Evolutionary conservation across 768 basidiomycete genomes (phyloP).

Genomic region (Pisolithus tinctorius): DNA sequence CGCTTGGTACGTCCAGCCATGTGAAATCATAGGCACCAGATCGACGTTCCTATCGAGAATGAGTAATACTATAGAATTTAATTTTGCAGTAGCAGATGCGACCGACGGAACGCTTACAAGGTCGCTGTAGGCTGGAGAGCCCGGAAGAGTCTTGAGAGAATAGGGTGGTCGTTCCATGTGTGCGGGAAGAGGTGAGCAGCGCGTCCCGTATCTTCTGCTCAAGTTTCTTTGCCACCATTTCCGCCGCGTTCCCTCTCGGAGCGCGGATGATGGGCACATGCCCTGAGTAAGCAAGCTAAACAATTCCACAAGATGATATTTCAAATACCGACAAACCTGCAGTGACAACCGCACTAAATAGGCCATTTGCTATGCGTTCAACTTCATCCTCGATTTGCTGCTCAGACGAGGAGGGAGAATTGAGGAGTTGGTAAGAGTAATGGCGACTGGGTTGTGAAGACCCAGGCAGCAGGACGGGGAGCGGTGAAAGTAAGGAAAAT

Average conservation of each 20-base stretch:
- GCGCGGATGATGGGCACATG: slow-evolving; percentile 93
- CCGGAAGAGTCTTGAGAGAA: slow-evolving; percentile 80
- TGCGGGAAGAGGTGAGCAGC: slow-evolving; percentile 61
- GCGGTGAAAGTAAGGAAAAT: slow-evolving; percentile 79
- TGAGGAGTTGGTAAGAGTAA: slow-evolving; percentile 80
- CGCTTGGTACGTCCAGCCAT: slow-evolving; percentile 99
- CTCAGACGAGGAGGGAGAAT: slow-evolving; percentile 86
- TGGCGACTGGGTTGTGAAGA: slow-evolving; percentile 32
- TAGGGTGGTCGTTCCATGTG: slow-evolving; percentile 46
- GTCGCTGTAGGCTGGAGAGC: slow-evolving; percentile 80
- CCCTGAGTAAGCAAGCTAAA: slow-evolving; percentile 37
- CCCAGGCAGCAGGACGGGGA: slow-evolving; percentile 32
- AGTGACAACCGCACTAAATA: slow-evolving; percentile 89
- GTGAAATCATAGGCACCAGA: slow-evolving; percentile 85
- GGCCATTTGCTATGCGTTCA: slow-evolving; percentile 81
- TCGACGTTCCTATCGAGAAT: slow-evolving; percentile 95
- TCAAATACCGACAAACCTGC: slow-evolving; percentile 48
- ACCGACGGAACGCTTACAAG: slow-evolving; percentile 44
- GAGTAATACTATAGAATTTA: slow-evolving; percentile 62
- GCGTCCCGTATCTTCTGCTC: slow-evolving; percentile 89
- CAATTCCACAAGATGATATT: not conserved
- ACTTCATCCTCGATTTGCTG: slow-evolving; percentile 90
- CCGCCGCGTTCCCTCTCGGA: slow-evolving; percentile 93
- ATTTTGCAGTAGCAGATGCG: slow-evolving; percentile 7
- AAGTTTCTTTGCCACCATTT: slow-evolving; percentile 97